phyloP scores from a whole-genome alignment of 495 filamentous ascomycete species.

The Xylaria sp. region DNA sequence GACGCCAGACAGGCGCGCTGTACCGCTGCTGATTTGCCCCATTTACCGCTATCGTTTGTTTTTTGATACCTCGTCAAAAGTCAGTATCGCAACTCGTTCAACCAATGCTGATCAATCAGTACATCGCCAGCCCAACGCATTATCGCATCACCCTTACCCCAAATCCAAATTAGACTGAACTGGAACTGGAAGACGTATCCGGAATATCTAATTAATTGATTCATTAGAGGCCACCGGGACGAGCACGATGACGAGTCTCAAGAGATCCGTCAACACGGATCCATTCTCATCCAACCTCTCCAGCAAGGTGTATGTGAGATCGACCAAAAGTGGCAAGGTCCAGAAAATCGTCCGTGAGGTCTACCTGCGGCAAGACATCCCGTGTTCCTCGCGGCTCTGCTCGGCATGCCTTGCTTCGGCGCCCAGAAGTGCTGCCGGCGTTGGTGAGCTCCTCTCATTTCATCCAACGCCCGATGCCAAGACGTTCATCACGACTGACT shows the following conservation, averaged over 20 bases:
- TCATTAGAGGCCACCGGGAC: neutral
- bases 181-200: neutral
- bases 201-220: neutral
- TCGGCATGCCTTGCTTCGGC: conserved; percentile 70
- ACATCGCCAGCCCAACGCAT: conserved; percentile 28
- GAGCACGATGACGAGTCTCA: conserved; percentile 83
- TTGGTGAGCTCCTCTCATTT: conserved; percentile 57
- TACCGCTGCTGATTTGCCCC: conserved; percentile 33
- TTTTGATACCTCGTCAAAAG: neutral
- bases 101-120: neutral
- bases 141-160: no score
- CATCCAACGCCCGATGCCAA: neutral
- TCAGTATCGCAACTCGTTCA: neutral
- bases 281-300: conserved; percentile 77
- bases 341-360: conserved; percentile 98
- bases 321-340: conserved; percentile 92
- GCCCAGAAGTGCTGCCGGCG: conserved; percentile 78
- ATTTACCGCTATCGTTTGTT: conserved; percentile 29
- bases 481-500: conserved; percentile 27
- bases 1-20: conserved; percentile 30
- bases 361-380: conserved; percentile 95
- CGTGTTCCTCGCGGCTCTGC: conserved; percentile 94
- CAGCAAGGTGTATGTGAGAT: conserved; percentile 92
- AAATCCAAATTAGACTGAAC: neutral
- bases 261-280: conserved; percentile 73